Conservation (phyloP, 2,329 filamentous ascomycete genomes). For the Thelonectria olida region DNA sequence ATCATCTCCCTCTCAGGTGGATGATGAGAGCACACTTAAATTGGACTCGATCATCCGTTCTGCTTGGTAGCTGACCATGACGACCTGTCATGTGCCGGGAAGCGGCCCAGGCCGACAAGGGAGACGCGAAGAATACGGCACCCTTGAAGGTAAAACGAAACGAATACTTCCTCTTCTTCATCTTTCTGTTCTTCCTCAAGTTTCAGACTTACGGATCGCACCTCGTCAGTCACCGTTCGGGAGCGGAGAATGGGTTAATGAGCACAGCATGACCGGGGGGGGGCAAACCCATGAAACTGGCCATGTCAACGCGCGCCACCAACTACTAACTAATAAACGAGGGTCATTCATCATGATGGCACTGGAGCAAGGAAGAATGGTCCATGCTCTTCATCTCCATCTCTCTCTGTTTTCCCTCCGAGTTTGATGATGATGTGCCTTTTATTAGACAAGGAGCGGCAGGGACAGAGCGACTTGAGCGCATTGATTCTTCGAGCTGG, state of each 20-base stretch:
- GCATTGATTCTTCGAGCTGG: not conserved
- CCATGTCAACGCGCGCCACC: not conserved
- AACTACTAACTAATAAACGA: not conserved
- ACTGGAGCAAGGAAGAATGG: not conserved
- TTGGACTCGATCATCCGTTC: not conserved
- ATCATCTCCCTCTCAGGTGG: too few relatives aligned
- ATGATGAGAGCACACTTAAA: too few relatives aligned
- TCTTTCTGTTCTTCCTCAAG: not conserved
- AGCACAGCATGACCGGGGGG: not conserved
- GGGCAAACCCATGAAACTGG: not conserved
- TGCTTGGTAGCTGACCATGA: not conserved
- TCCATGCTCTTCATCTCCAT: not conserved
- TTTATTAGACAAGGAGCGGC: slow-evolving; percentile 16
- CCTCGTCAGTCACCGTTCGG: not conserved
- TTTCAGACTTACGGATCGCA: not conserved
- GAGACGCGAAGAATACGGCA: not conserved
- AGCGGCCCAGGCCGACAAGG: slow-evolving; percentile 8
- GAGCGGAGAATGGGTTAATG: not conserved
- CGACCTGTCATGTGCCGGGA: slow-evolving; percentile 5
- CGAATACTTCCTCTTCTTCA: slow-evolving; percentile 1
- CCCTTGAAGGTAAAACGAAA: slow-evolving; percentile 15
- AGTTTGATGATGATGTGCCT: slow-evolving; percentile 1
- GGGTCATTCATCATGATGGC: not conserved
- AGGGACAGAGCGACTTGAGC: slow-evolving; percentile 7
- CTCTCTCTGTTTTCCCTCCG: not conserved